Conservation (phyloP, 2,329 filamentous ascomycete species). For the Alternaria infectoria region DNA sequence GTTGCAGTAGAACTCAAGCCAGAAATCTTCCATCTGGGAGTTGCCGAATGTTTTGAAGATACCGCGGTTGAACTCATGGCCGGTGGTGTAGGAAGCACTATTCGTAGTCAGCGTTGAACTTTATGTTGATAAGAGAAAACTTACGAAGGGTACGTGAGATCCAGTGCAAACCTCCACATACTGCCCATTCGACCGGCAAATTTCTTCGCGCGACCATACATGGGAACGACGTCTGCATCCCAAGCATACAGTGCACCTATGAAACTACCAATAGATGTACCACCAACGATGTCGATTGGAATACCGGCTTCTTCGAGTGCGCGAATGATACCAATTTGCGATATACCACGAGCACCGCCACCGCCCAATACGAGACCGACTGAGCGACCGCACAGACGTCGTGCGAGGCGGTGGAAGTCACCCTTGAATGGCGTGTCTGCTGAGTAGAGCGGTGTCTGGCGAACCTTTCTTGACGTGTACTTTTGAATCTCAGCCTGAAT, state of each 20-base stretch:
- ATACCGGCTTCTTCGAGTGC: slow-evolving; percentile 96
- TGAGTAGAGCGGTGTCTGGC: slow-evolving; percentile 86
- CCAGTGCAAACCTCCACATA: slow-evolving; percentile 97
- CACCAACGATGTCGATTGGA: slow-evolving; percentile 92
- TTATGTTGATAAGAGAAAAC: slow-evolving; percentile 12
- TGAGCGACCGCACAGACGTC: slow-evolving; percentile 89
- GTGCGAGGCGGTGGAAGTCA: slow-evolving; percentile 91
- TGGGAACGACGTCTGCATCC: slow-evolving; percentile 94
- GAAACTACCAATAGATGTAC: slow-evolving; percentile 95
- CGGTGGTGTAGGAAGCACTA: slow-evolving; percentile 89
- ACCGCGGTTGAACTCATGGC: slow-evolving; percentile 97
- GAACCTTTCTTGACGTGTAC: slow-evolving; percentile 92
- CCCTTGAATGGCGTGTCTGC: slow-evolving; percentile 93
- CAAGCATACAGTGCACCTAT: slow-evolving; percentile 94
- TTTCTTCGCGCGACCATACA: slow-evolving; percentile 96
- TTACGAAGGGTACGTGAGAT: slow-evolving; percentile 89
- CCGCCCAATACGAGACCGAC: slow-evolving; percentile 93
- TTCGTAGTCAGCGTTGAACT: slow-evolving; percentile 9
- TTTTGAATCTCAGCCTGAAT: slow-evolving; percentile 97
- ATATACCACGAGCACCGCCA: slow-evolving; percentile 88
- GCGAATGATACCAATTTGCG: slow-evolving; percentile 91
- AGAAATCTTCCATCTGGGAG: slow-evolving; percentile 97
- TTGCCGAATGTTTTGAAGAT: slow-evolving; percentile 99
- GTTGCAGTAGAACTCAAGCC: slow-evolving; percentile 99
- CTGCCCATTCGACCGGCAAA: slow-evolving; percentile 98